Evolutionary conservation across 2,329 filamentous ascomycete genomes (phyloP).

Genomic region (Ceratocystiopsis sp.): DNA sequence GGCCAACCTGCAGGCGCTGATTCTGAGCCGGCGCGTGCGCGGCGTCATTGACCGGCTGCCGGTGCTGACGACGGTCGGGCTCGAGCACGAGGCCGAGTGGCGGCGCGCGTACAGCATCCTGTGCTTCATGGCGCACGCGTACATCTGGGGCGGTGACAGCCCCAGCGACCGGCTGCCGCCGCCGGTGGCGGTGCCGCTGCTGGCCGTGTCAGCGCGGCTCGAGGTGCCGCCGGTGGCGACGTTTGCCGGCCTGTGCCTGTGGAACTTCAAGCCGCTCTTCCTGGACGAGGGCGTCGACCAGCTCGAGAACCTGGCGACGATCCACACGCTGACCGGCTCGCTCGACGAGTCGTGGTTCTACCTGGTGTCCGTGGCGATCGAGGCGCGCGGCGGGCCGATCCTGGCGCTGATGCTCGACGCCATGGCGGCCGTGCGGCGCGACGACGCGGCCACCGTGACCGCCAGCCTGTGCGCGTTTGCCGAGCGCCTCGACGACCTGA

Average conservation of each 20-base stretch:
- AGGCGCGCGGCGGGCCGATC: conserved; percentile 74
- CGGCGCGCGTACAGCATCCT: conserved; percentile 80
- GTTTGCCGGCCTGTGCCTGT: conserved; percentile 79
- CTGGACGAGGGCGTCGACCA: conserved; percentile 63
- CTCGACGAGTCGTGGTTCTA: conserved; percentile 99
- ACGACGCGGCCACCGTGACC: conserved; percentile 55
- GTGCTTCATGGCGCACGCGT: conserved; percentile 82
- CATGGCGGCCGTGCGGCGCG: conserved; percentile 58
- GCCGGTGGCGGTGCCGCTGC: conserved; percentile 65
- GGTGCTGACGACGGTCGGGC: conserved; percentile 63
- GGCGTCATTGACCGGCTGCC: conserved; percentile 66
- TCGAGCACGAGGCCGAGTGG: conserved; percentile 81
- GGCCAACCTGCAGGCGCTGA: conserved; percentile 69
- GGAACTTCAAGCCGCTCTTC: conserved; percentile 95
- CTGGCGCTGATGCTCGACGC: conserved; percentile 80
- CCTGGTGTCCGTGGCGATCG: conserved; percentile 85
- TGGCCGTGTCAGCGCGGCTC: conserved; percentile 58
- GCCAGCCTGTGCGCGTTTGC: conserved; percentile 67
- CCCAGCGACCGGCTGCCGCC: conserved; percentile 67
- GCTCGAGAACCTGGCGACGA: conserved; percentile 72
- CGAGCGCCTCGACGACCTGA: conserved; percentile 74
- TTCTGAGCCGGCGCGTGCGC: conserved; percentile 70
- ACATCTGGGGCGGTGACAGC: conserved; percentile 81
- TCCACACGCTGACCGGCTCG: conserved; percentile 84
- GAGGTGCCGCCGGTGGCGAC: conserved; percentile 87